These are phyloP conservation scores for Metschnikowia shivogae DNA, from an alignment of 805 yeast genomes.

Conservation along the genomic window DNA sequence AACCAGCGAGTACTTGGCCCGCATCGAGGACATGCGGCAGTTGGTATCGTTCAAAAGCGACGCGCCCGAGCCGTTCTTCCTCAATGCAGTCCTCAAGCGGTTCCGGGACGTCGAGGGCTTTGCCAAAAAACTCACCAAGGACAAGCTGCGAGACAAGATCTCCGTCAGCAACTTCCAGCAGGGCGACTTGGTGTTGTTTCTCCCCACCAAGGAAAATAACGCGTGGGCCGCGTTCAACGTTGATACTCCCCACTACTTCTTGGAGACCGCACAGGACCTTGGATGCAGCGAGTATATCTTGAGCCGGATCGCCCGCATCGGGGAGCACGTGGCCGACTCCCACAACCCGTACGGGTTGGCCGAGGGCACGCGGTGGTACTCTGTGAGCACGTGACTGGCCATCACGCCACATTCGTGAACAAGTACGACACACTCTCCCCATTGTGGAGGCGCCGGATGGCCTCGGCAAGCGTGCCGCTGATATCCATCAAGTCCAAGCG, in stretches of 20 bases:
- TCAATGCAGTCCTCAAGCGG: slow-evolving; percentile 56
- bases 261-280: slow-evolving; percentile 36
- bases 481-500: slow-evolving; percentile 82
- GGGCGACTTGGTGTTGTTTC: slow-evolving; percentile 78
- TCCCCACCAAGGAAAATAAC: slow-evolving; percentile 60
- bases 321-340: slow-evolving; percentile 35
- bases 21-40: slow-evolving; percentile 19
- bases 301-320: slow-evolving; percentile 60
- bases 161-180: slow-evolving; percentile 62
- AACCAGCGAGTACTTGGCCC: slow-evolving; percentile 4
- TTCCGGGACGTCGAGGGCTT: slow-evolving; percentile 86
- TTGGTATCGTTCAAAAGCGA: slow-evolving; percentile 15
- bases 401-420: slow-evolving; percentile 55
- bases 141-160: slow-evolving; percentile 52
- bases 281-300: slow-evolving; percentile 73
- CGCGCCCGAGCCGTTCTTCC: slow-evolving; percentile 27
- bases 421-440: slow-evolving; percentile 93
- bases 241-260: slow-evolving; percentile 80
- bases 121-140: slow-evolving; percentile 81
- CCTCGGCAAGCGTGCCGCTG: slow-evolving; percentile 85
- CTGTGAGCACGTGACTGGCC: slow-evolving; percentile 14
- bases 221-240: slow-evolving; percentile 95
- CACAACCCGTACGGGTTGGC: slow-evolving; percentile 66
- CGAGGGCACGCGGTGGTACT: slow-evolving; percentile 60
- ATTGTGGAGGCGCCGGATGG: slow-evolving; percentile 88